A percentile compares a stretch with the other conserved stretches of the same genome.
phyloP scores from a whole-genome alignment of 2,329 filamentous ascomycete species.

The Trematosphaeria pertusa region DNA sequence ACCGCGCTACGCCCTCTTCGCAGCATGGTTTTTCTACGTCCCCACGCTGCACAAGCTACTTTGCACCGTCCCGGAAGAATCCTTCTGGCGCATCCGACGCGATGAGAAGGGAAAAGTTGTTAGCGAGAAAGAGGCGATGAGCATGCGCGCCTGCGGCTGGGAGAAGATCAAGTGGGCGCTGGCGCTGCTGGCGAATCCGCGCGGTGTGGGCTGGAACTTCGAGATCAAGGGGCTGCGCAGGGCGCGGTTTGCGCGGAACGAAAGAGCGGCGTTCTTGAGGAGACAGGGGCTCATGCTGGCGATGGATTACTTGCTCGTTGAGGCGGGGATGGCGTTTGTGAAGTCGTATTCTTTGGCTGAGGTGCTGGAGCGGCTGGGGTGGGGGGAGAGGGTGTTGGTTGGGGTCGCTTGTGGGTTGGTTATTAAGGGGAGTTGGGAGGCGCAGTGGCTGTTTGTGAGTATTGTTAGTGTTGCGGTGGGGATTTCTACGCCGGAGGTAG shows the following conservation, averaged over 20 bases:
- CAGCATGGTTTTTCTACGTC: background rate
- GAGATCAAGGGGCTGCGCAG: background rate
- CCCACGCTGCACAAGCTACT: background rate
- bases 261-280: background rate
- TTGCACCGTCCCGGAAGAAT: background rate
- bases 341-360: background rate
- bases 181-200: background rate
- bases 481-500: background rate
- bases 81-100: background rate
- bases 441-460: background rate
- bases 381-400: background rate
- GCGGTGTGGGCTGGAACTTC: background rate
- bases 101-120: background rate
- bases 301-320: background rate
- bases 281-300: background rate
- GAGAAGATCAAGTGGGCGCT: background rate
- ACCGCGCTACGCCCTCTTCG: background rate
- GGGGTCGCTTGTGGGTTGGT: background rate
- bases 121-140: background rate
- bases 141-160: background rate
- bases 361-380: background rate
- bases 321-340: background rate
- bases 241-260: background rate
- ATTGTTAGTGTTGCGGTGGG: background rate
- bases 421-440: background rate